These are phyloP conservation scores for Dendrobium huoshanense DNA, from an alignment of 106 monocot genomes.

Conservation along the genomic window DNA sequence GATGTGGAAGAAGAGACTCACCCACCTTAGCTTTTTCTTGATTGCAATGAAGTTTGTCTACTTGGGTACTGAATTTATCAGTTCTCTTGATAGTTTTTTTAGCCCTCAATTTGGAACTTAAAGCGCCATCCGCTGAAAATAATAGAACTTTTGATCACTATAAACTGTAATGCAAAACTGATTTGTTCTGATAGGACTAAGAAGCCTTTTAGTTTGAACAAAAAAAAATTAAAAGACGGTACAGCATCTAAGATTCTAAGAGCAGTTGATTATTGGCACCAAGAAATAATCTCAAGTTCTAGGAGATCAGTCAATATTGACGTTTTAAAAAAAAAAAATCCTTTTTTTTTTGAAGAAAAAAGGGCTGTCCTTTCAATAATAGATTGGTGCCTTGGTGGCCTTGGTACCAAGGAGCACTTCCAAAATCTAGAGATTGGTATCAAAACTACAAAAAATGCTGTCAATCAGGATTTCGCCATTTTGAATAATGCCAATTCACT, in stretches of 20 bases:
- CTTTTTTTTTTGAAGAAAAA: too few relatives aligned
- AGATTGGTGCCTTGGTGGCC: too few relatives aligned
- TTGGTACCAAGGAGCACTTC: too few relatives aligned
- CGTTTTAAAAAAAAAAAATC: too few relatives aligned
- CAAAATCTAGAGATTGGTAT: too few relatives aligned
- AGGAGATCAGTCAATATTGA: too few relatives aligned
- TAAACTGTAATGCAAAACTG: background rate
- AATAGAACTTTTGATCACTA: background rate
- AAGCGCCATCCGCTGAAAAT: background rate
- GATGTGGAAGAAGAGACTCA: background rate
- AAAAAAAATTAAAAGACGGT: background rate
- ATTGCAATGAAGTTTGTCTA: background rate
- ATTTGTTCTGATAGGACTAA: too few relatives aligned
- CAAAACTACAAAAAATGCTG: too few relatives aligned
- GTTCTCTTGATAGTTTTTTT: background rate
- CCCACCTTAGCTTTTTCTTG: background rate
- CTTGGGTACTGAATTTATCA: background rate
- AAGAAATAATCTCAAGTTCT: background rate
- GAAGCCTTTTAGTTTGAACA: background rate
- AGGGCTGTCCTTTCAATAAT: too few relatives aligned
- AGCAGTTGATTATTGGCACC: background rate
- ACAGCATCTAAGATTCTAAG: background rate
- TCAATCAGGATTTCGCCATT: too few relatives aligned
- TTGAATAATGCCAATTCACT: too few relatives aligned
- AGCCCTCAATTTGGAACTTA: background rate